phyloP scores from a whole-genome alignment of 2,329 filamentous ascomycete species.

The Diaporthe velutina region DNA sequence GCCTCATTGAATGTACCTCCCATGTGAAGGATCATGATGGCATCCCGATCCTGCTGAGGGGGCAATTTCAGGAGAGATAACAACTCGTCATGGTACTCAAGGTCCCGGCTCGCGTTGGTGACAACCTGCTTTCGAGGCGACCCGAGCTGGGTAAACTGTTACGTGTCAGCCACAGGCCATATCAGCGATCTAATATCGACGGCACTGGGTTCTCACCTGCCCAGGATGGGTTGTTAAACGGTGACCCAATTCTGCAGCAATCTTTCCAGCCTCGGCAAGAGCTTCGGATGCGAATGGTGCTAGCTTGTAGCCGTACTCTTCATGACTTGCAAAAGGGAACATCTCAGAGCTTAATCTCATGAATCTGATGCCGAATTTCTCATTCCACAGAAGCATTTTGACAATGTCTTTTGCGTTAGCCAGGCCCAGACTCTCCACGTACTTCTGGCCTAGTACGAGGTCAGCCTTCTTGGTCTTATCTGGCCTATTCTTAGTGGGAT shows the following conservation, averaged over 20 bases:
- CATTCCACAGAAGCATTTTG: slow-evolving; percentile 93
- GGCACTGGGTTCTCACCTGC: slow-evolving; percentile 59
- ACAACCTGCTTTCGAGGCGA: slow-evolving; percentile 85
- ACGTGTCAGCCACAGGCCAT: not conserved
- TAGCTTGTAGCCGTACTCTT: slow-evolving; percentile 87
- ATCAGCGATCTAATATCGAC: not conserved
- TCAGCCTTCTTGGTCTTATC: slow-evolving; percentile 79
- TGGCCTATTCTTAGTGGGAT: slow-evolving; percentile 87
- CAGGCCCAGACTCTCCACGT: slow-evolving; percentile 82
- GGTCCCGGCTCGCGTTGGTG: slow-evolving; percentile 80
- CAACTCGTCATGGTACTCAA: slow-evolving; percentile 91
- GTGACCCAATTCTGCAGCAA: slow-evolving; percentile 84
- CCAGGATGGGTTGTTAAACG: slow-evolving; percentile 92
- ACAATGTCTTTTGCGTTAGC: slow-evolving; percentile 85
- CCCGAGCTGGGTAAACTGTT: slow-evolving; percentile 87
- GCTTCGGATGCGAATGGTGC: slow-evolving; percentile 85
- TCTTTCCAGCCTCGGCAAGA: slow-evolving; percentile 80
- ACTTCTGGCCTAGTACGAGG: slow-evolving; percentile 75
- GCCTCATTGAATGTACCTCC: slow-evolving; percentile 77
- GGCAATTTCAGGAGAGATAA: slow-evolving; percentile 82
- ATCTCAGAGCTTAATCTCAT: slow-evolving; percentile 94
- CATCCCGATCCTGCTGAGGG: slow-evolving; percentile 83
- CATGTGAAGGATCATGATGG: slow-evolving; percentile 95
- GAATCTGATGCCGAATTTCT: slow-evolving; percentile 91
- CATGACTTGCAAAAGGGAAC: slow-evolving; percentile 95